Evolutionary conservation across 2,329 filamentous ascomycete genomes (phyloP).

Genomic region (Colletotrichum sp.): DNA sequence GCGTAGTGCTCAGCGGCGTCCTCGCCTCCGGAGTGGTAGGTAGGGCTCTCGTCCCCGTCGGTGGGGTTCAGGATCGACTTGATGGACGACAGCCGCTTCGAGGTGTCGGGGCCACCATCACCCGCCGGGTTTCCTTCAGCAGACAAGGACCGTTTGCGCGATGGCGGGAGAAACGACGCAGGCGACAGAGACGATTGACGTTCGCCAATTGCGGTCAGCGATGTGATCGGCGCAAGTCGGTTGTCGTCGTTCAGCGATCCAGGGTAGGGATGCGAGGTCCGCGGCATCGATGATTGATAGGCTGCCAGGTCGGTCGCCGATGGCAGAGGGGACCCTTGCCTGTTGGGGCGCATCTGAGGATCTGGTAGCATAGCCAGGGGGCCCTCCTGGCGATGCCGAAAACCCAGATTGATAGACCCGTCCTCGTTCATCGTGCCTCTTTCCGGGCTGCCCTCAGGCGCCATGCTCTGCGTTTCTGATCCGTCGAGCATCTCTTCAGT

Average conservation of each 20-base stretch:
- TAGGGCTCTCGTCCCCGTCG: constrained; percentile 28
- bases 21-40: constrained; percentile 31
- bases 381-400: constrained; percentile 53
- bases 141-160: constrained; percentile 73
- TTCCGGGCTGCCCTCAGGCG: constrained; percentile 44
- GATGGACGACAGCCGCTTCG: constrained; percentile 74
- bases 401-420: constrained; percentile 67
- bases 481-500: constrained; percentile 53
- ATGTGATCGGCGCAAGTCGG: constrained; percentile 60
- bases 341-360: constrained; percentile 45
- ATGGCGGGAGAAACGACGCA: constrained; percentile 62
- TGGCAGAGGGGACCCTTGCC: constrained; percentile 48
- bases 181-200: constrained; percentile 65
- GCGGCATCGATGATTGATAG: constrained; percentile 53
- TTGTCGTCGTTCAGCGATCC: constrained; percentile 60
- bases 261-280: constrained; percentile 38
- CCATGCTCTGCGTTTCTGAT: constrained; percentile 46
- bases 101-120: constrained; percentile 48
- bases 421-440: constrained; percentile 66
- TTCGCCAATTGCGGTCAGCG: constrained; percentile 49
- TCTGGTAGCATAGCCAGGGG: constrained; percentile 53
- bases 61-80: constrained; percentile 75
- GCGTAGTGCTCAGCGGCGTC: constrained; percentile 44
- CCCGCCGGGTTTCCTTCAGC: constrained; percentile 46
- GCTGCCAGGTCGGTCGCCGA: constrained; percentile 50